Conservation (phyloP, 306 rosid genomes). For the Biancaea sappan region DNA sequence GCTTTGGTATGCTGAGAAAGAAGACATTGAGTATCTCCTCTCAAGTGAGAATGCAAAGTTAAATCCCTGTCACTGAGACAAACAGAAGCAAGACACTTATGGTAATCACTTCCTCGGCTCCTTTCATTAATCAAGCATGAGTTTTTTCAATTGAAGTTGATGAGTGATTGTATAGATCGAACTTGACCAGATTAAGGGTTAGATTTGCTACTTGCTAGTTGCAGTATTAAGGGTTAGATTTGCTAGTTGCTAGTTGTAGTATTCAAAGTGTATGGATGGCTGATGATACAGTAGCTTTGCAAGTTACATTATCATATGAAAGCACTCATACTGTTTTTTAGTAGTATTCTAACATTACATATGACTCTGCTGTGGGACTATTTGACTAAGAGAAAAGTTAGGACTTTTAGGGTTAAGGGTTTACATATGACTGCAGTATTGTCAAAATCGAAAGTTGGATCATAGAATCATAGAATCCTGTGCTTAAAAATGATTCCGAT, state of each 20-base stretch:
- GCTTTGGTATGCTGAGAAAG: slow-evolving; percentile 5
- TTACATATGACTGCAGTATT: too few relatives aligned
- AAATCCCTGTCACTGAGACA: slow-evolving; percentile 13
- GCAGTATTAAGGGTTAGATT: background rate
- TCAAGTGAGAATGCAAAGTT: slow-evolving; percentile 19
- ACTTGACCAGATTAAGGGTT: background rate
- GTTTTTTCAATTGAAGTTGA: background rate
- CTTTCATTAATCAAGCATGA: background rate
- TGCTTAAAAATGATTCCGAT: too few relatives aligned
- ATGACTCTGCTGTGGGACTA: too few relatives aligned
- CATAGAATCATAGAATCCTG: too few relatives aligned
- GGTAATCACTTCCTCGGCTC: background rate
- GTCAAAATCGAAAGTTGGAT: too few relatives aligned
- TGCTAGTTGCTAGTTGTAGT: slow-evolving; percentile 2
- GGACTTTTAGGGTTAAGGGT: too few relatives aligned
- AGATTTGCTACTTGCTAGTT: background rate
- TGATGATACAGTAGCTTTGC: background rate
- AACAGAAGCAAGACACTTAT: slow-evolving; percentile 4
- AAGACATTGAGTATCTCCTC: slow-evolving; percentile 12
- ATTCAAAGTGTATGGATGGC: slow-evolving; percentile 1
- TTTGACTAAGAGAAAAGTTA: too few relatives aligned
- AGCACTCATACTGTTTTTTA: background rate
- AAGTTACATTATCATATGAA: background rate
- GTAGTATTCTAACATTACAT: background rate
- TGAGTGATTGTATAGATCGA: slow-evolving; percentile 1